Evolutionary conservation across 768 basidiomycete genomes (phyloP).

Genomic region (Pleurotus giganteus): DNA sequence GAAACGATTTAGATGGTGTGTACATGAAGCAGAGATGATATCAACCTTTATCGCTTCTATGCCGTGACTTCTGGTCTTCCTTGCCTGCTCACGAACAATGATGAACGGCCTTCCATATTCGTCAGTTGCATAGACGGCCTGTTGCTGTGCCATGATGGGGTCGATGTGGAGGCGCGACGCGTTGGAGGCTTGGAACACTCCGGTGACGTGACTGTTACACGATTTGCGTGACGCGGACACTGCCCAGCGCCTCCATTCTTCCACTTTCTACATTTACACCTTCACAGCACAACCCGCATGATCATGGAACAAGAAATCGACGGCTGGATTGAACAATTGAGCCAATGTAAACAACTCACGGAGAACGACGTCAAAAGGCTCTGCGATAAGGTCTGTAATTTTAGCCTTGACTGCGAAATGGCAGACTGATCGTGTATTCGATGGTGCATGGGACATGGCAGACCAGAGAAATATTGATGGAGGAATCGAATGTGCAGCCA

Average conservation of each 20-base stretch:
- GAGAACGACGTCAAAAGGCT: slow-evolving; percentile 96
- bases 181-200: slow-evolving; percentile 24
- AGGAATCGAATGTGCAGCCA: slow-evolving; percentile 98
- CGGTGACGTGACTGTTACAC: slow-evolving; percentile 3
- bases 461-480: slow-evolving; percentile 98
- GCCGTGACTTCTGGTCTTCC: slow-evolving; percentile 90
- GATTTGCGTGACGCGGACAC: slow-evolving; percentile 1
- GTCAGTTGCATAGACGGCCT: slow-evolving; percentile 85
- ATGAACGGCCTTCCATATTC: slow-evolving; percentile 99
- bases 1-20: slow-evolving; percentile 9
- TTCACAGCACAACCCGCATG: slow-evolving; percentile 26
- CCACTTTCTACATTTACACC: slow-evolving; percentile 27
- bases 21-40: slow-evolving; percentile 5
- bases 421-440: slow-evolving; percentile 13
- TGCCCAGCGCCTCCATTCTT: slow-evolving; percentile 33
- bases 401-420: slow-evolving; percentile 15
- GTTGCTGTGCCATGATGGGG: slow-evolving; percentile 36
- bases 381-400: slow-evolving; percentile 89
- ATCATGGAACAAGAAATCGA: slow-evolving; percentile 81
- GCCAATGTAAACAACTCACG: slow-evolving; percentile 94
- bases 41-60: slow-evolving; percentile 93
- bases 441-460: slow-evolving; percentile 29
- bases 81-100: slow-evolving; percentile 91
- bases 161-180: slow-evolving; percentile 30
- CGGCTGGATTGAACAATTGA: slow-evolving; percentile 94